phyloP scores from a whole-genome alignment of 345 rosid genomes.

The Hirschfeldia incana region DNA sequence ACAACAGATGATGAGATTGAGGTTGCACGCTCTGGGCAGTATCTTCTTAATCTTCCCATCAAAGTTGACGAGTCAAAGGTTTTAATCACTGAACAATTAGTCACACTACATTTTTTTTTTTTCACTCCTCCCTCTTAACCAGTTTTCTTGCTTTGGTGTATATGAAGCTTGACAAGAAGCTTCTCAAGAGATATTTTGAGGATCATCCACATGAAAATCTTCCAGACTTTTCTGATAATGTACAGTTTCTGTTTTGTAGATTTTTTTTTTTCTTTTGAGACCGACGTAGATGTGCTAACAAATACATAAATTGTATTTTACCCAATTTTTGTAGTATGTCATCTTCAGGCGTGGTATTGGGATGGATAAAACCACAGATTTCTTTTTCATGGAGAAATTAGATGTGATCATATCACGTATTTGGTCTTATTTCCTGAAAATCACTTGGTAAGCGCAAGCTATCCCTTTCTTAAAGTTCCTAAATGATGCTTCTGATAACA shows the following conservation, averaged over 20 bases:
- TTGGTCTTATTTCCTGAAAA: slow-evolving; percentile 69
- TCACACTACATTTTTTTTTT: background rate
- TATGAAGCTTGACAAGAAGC: slow-evolving; percentile 79
- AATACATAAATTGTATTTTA: background rate
- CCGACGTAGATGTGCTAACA: background rate
- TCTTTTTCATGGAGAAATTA: slow-evolving; percentile 80
- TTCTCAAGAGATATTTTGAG: slow-evolving; percentile 67
- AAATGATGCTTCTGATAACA: background rate
- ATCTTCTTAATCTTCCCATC: slow-evolving; percentile 90
- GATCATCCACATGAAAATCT: slow-evolving; percentile 69
- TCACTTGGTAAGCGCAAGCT: slow-evolving; percentile 56
- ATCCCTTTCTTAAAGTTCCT: background rate
- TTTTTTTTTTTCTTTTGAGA: background rate
- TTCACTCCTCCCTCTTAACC: background rate
- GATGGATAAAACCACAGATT: slow-evolving; percentile 73
- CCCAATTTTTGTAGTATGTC: slow-evolving; percentile 52
- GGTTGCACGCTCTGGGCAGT: slow-evolving; percentile 86
- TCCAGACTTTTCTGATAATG: slow-evolving; percentile 88
- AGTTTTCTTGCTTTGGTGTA: slow-evolving; percentile 29
- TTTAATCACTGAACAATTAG: slow-evolving; percentile 1
- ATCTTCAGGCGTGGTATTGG: slow-evolving; percentile 96
- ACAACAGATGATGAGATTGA: slow-evolving; percentile 81
- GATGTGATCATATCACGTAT: slow-evolving; percentile 76
- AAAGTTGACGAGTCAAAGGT: slow-evolving; percentile 91
- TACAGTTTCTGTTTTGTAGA: slow-evolving; percentile 30